Conservation (phyloP, 2,329 filamentous ascomycete species). For the Microcyclosporella mali region DNA sequence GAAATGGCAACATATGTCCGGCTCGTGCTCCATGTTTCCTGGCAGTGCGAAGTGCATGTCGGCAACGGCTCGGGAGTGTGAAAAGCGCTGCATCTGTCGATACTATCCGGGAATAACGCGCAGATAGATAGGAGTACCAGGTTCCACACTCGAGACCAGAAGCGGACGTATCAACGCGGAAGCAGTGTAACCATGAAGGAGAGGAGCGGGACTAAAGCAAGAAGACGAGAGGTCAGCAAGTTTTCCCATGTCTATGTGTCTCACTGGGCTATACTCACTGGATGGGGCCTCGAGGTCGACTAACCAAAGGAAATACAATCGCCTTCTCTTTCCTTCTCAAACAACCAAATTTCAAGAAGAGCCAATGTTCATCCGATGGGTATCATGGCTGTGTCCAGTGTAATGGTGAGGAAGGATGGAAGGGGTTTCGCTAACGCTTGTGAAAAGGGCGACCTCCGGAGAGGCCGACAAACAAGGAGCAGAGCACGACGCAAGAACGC, state of each 20-base stretch:
- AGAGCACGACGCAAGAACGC: conserved; percentile 33
- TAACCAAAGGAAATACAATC: conserved; percentile 28
- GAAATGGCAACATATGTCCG: conserved; percentile 33
- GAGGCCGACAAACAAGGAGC: conserved; percentile 18
- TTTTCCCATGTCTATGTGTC: too few species aligned
- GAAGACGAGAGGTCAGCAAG: too few species aligned
- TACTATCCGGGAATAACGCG: conserved; percentile 27
- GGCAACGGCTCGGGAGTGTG: conserved; percentile 27
- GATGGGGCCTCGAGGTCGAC: conserved; percentile 31
- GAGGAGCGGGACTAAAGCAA: conserved; percentile 45
- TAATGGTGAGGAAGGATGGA: conserved; percentile 16
- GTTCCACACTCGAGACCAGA: conserved; percentile 29
- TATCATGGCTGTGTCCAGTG: conserved; percentile 16
- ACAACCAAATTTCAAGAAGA: conserved; percentile 16
- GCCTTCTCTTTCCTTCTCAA: conserved; percentile 22
- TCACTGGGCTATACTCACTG: too few species aligned
- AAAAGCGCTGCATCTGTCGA: conserved; percentile 16
- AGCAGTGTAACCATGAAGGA: conserved; percentile 29
- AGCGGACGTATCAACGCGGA: conserved; percentile 32
- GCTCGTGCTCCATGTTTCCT: conserved; percentile 20
- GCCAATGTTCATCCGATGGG: conserved; percentile 21
- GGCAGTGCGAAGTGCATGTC: conserved; percentile 19
- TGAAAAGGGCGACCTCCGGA: too few species aligned
- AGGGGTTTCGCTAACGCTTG: conserved; percentile 22
- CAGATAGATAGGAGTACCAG: conserved; percentile 28